These are phyloP conservation scores for Immersiella caudata DNA, from an alignment of 495 filamentous ascomycete genomes.

Conservation along the genomic window DNA sequence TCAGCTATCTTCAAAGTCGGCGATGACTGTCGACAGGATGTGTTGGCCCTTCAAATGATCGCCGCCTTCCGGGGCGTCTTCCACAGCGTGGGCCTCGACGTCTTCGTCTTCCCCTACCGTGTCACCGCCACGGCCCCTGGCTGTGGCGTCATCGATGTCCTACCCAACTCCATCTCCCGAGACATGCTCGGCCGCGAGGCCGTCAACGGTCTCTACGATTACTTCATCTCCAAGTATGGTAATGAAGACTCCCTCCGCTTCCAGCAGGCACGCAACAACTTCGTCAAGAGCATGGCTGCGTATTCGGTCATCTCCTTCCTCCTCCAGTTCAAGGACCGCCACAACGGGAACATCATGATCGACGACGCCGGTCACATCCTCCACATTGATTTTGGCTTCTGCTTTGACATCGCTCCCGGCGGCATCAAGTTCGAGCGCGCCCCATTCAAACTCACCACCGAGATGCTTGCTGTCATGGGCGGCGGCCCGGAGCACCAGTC, in stretches of 20 bases:
- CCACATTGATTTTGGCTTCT: slow-evolving; percentile 99
- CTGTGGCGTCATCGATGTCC: slow-evolving; percentile 96
- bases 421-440: slow-evolving; percentile 96
- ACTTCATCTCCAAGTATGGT: slow-evolving; percentile 96
- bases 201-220: slow-evolving; percentile 96
- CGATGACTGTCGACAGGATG: slow-evolving; percentile 96
- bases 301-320: slow-evolving; percentile 98
- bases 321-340: slow-evolving; percentile 97
- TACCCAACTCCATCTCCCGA: slow-evolving; percentile 95
- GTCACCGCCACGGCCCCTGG: slow-evolving; percentile 98
- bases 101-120: slow-evolving; percentile 95
- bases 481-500: slow-evolving; percentile 80
- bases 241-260: slow-evolving; percentile 91
- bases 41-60: slow-evolving; percentile 96
- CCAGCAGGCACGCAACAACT: slow-evolving; percentile 94
- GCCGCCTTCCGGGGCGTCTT: slow-evolving; percentile 96
- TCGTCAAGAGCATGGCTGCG: slow-evolving; percentile 99
- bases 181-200: slow-evolving; percentile 98
- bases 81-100: slow-evolving; percentile 88
- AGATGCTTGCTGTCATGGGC: slow-evolving; percentile 99
- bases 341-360: slow-evolving; percentile 99
- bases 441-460: slow-evolving; percentile 94
- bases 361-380: slow-evolving; percentile 96
- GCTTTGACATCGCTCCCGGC: slow-evolving; percentile 97
- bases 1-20: slow-evolving; percentile 99